phyloP scores from a whole-genome alignment of 371 early-diverging fungal genomes.

The Dichotomocladium elegans region DNA sequence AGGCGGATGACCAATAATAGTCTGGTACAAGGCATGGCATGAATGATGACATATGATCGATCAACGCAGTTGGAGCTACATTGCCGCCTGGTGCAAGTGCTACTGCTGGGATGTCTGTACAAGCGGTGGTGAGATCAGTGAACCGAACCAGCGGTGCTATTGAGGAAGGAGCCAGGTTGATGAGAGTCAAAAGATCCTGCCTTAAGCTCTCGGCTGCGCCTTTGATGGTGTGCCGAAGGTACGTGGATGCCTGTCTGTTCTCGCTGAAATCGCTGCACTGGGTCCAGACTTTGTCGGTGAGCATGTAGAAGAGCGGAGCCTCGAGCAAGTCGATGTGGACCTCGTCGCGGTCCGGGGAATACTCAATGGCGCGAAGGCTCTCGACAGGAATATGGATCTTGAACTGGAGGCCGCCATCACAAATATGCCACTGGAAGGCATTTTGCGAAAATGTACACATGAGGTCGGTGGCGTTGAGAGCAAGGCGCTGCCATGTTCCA shows the following conservation, averaged over 20 bases:
- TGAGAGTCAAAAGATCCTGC: conserved; percentile 42
- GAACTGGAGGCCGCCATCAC: conserved; percentile 63
- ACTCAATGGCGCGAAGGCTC: conserved; percentile 55
- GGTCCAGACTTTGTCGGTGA: conserved; percentile 46
- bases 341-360: conserved; percentile 43
- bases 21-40: too few relatives aligned
- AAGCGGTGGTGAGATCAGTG: background rate
- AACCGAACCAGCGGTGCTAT: background rate
- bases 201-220: conserved; percentile 49
- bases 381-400: conserved; percentile 67
- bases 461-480: conserved; percentile 57
- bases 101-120: too few relatives aligned
- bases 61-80: too few relatives aligned
- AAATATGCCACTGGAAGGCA: conserved; percentile 69
- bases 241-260: conserved; percentile 62
- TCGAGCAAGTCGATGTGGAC: conserved; percentile 61
- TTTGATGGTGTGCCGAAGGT: conserved; percentile 61
- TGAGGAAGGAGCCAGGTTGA: too few relatives aligned
- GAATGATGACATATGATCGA: too few relatives aligned
- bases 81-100: too few relatives aligned
- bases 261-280: conserved; percentile 79
- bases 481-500: conserved; percentile 77
- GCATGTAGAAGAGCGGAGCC: conserved; percentile 65
- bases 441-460: conserved; percentile 50
- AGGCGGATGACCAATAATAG: too few relatives aligned